These are phyloP conservation scores for Hevea brasiliensis DNA, from an alignment of 345 rosid species.

Conservation along the genomic window DNA sequence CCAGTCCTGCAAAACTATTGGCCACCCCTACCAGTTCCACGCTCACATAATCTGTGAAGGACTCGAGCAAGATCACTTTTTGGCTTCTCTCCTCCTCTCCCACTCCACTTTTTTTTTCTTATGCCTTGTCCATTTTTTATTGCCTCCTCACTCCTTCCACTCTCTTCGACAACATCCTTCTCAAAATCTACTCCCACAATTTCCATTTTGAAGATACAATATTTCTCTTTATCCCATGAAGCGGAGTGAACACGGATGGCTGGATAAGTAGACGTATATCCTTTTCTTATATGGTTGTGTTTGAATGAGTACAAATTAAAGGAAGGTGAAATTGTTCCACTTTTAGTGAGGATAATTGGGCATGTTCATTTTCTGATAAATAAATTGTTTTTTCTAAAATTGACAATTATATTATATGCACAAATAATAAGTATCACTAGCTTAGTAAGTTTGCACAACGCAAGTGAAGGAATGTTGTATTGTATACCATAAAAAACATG, in stretches of 20 bases:
- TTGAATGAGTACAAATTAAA: slow-evolving; percentile 34
- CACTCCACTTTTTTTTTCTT: slow-evolving; percentile 40
- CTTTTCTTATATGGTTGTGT: slow-evolving; percentile 55
- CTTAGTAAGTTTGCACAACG: not conserved
- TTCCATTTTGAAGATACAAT: slow-evolving; percentile 35
- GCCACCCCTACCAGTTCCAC: slow-evolving; percentile 60
- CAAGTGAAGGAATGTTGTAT: not conserved
- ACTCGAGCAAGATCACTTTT: slow-evolving; percentile 66
- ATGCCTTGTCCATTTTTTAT: slow-evolving; percentile 51
- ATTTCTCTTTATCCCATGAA: slow-evolving; percentile 55
- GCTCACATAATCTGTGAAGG: slow-evolving; percentile 67
- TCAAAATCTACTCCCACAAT: slow-evolving; percentile 40
- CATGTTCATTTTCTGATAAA: too few species aligned
- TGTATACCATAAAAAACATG: slow-evolving; percentile 81
- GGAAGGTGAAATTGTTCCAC: slow-evolving; percentile 52
- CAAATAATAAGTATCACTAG: not conserved
- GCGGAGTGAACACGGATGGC: slow-evolving; percentile 32
- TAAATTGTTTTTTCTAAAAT: not conserved
- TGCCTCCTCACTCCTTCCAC: slow-evolving; percentile 47
- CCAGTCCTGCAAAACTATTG: slow-evolving; percentile 47
- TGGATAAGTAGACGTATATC: slow-evolving; percentile 56
- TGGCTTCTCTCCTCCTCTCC: slow-evolving; percentile 47
- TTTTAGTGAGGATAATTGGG: too few species aligned
- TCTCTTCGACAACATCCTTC: slow-evolving; percentile 57
- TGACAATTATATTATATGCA: not conserved